phyloP scores from a whole-genome alignment of 2,329 filamentous ascomycete genomes.

The Fonsecaea multimorphosa region DNA sequence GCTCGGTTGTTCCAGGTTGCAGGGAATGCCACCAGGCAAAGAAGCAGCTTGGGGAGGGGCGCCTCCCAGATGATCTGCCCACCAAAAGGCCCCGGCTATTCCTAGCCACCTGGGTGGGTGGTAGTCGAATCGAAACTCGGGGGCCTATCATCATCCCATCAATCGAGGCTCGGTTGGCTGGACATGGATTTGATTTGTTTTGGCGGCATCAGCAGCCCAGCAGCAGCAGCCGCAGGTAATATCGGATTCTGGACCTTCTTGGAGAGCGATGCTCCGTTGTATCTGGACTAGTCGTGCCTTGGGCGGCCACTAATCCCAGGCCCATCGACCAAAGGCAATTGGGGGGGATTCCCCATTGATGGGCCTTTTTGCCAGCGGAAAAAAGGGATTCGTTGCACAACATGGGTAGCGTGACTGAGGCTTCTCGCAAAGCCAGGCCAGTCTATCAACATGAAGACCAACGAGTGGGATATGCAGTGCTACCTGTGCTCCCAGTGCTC shows the following conservation, averaged over 20 bases:
- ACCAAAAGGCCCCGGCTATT: background rate
- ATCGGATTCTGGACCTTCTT: background rate
- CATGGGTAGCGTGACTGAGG: slow-evolving; percentile 18
- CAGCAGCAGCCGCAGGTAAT: too few relatives aligned
- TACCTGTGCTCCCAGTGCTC: background rate
- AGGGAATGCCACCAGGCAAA: background rate
- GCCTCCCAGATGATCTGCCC: background rate
- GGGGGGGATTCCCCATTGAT: too few relatives aligned
- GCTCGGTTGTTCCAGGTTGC: background rate
- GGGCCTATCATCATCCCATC: background rate
- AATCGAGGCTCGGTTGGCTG: background rate
- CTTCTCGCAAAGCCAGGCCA: slow-evolving; percentile 5
- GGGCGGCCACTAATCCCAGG: background rate
- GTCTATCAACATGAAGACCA: background rate
- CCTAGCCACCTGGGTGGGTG: background rate
- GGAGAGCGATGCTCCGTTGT: background rate
- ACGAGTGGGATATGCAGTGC: background rate
- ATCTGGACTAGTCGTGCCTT: background rate
- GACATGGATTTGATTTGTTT: background rate
- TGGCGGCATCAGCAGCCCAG: background rate
- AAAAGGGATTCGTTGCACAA: slow-evolving; percentile 7
- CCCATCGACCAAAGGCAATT: too few relatives aligned
- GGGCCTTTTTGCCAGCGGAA: too few relatives aligned
- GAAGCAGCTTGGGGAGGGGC: too few relatives aligned
- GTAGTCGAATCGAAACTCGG: background rate